Percentiles rank a stretch among this genome's conserved stretches.
These are phyloP conservation scores for Gloeostereum incarnatum DNA, from an alignment of 768 basidiomycete genomes.

Conservation along the genomic window DNA sequence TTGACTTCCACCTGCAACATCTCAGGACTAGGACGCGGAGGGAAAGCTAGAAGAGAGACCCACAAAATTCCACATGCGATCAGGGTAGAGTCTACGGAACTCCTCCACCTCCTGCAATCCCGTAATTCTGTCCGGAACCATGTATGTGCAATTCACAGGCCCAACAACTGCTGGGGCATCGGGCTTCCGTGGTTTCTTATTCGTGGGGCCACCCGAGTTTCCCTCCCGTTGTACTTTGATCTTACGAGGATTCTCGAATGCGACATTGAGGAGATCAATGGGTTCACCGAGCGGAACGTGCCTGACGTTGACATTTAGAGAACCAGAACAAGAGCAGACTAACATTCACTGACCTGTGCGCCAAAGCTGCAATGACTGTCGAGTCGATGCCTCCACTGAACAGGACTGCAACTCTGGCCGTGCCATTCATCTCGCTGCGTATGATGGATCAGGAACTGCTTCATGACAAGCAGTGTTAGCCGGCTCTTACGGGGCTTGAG, in stretches of 20 bases:
- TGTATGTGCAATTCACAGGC: constrained; percentile 40
- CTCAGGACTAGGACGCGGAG: constrained; percentile 6
- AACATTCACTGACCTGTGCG: constrained; percentile 46
- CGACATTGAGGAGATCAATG: constrained; percentile 88
- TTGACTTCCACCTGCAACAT: constrained; percentile 67
- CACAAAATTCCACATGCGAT: constrained; percentile 87
- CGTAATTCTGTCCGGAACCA: constrained; percentile 84
- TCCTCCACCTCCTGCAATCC: constrained; percentile 76
- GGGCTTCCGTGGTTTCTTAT: constrained; percentile 28
- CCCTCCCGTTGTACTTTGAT: constrained; percentile 37
- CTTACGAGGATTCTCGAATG: constrained; percentile 92
- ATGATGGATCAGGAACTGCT: not conserved
- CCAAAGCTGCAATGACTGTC: constrained; percentile 72
- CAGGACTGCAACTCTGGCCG: constrained; percentile 68
- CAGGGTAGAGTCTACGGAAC: constrained; percentile 63
- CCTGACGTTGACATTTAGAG: constrained; percentile 25
- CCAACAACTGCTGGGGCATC: not conserved
- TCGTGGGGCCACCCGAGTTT: constrained; percentile 33
- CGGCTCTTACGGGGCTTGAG: constrained; percentile 32
- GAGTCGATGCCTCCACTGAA: constrained; percentile 98
- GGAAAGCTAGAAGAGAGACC: constrained; percentile 12
- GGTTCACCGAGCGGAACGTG: constrained; percentile 69
- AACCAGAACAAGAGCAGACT: not conserved
- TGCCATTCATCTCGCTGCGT: constrained; percentile 17
- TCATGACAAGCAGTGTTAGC: constrained; percentile 1